Evolutionary conservation across 1,139 yeast species (phyloP).

Genomic region (Pichiaceae sp.): DNA sequence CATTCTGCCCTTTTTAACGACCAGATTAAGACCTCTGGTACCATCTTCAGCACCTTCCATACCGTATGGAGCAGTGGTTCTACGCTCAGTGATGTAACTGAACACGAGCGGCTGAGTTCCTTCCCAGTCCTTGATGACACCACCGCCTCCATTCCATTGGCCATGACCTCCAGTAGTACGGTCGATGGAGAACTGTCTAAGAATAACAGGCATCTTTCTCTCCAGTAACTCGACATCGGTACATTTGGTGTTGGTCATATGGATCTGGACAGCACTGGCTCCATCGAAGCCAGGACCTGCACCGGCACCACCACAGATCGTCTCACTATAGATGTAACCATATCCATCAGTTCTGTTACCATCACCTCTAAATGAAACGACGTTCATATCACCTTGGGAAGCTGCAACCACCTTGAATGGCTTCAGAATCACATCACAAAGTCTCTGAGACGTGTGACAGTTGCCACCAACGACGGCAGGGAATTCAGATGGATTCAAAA

Average conservation of each 20-base stretch:
- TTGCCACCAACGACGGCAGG: slow-evolving; percentile 44
- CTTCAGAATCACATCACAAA: slow-evolving; percentile 33
- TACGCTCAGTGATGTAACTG: slow-evolving; percentile 28
- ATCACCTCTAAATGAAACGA: too few relatives aligned
- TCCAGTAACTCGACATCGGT: slow-evolving; percentile 32
- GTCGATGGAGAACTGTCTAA: slow-evolving; percentile 25
- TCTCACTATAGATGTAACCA: slow-evolving; percentile 39
- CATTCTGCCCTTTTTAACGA: slow-evolving; percentile 23
- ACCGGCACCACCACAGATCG: slow-evolving; percentile 40
- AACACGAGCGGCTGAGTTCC: slow-evolving; percentile 27
- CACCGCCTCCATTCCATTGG: slow-evolving; percentile 26
- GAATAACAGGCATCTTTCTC: slow-evolving; percentile 29
- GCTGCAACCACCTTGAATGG: slow-evolving; percentile 37
- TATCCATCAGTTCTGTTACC: slow-evolving; percentile 38
- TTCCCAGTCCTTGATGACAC: slow-evolving; percentile 29
- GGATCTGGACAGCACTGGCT: slow-evolving; percentile 36
- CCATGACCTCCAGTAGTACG: slow-evolving; percentile 27
- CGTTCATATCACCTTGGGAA: slow-evolving; percentile 37
- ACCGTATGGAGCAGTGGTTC: slow-evolving; percentile 30
- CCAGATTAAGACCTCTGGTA: slow-evolving; percentile 29
- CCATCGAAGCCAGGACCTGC: slow-evolving; percentile 31
- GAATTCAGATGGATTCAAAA: slow-evolving; percentile 33
- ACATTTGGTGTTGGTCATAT: slow-evolving; percentile 35
- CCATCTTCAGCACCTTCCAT: slow-evolving; percentile 31
- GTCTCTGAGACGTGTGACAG: slow-evolving; percentile 39